phyloP scores from a whole-genome alignment of 768 basidiomycete species.

The Tephrocybe rancida region DNA sequence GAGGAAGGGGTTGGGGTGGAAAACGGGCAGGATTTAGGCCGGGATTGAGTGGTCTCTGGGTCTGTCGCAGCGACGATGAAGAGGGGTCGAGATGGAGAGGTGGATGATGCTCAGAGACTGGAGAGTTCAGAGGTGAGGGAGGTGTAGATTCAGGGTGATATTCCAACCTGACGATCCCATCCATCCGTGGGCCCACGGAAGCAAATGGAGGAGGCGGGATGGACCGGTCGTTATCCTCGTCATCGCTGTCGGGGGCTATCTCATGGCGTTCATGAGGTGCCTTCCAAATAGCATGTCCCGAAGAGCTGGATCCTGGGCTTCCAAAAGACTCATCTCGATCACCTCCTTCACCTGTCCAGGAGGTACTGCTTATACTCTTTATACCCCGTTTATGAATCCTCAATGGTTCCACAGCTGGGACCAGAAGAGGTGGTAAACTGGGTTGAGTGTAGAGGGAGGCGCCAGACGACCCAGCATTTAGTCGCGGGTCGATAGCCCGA shows the following conservation, averaged over 20 bases:
- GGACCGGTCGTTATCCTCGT: slow-evolving; percentile 21
- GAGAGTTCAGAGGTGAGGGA: slow-evolving; percentile 23
- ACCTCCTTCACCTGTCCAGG: slow-evolving; percentile 11
- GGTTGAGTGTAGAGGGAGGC: not conserved
- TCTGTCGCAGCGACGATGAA: slow-evolving; percentile 6
- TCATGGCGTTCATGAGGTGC: slow-evolving; percentile 6
- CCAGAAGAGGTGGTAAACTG: slow-evolving; percentile 7
- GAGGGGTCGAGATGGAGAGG: slow-evolving; percentile 7
- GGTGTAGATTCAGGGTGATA: slow-evolving; percentile 25
- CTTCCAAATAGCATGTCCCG: slow-evolving; percentile 3
- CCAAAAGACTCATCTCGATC: not conserved
- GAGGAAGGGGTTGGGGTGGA: not conserved
- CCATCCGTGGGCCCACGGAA: slow-evolving; percentile 33
- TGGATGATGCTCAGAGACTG: slow-evolving; percentile 12
- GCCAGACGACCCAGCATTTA: slow-evolving; percentile 8
- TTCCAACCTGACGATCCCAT: slow-evolving; percentile 31
- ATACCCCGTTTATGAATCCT: slow-evolving; percentile 33
- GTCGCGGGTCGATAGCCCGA: not conserved
- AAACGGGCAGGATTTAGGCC: not conserved
- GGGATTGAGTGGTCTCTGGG: not conserved
- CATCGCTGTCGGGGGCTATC: slow-evolving; percentile 17
- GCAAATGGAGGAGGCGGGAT: slow-evolving; percentile 43
- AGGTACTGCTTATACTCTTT: slow-evolving; percentile 8
- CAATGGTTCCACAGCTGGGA: slow-evolving; percentile 31
- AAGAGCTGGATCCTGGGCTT: slow-evolving; percentile 1